Evolutionary conservation across 257 asterid species (phyloP), one percentile per base, ranked within the genome.

Genomic region (Ajuga chamaepitys): DNA sequence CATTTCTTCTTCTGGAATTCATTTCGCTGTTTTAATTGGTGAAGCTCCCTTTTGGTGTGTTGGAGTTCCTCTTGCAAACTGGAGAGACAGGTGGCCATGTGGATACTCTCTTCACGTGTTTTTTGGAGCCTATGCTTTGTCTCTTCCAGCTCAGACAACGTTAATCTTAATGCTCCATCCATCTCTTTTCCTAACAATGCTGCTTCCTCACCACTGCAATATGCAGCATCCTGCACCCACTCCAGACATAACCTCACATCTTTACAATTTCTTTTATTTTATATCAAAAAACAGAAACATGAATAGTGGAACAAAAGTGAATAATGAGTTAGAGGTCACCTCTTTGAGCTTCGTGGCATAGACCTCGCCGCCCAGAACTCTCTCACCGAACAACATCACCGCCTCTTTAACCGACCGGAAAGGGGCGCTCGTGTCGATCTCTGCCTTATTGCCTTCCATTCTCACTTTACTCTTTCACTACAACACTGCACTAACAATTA

Each of bases 341-440:
- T 87, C 78, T 79, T 72, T 72, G 68, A 78, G 74, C 62, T 86
- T 88, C 74, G 58, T 67, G 73, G 89, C 79, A 41, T 88, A 88
- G 56, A 88, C 74, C 58, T 85, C 86, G 7, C 82, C 83, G 34
- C 87, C 96, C 1, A 91, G 82, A 70, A 91, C 84, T 75, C 83
- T 77, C 70, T 91, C 91, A 0, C 94, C 96, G 81, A 83, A 88
- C 76, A 91, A 64, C 70, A 76, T 38, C 50, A 88, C 95, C 3
- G 98, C 96, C 75, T 91, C 98, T 66, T 82, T 89, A 4, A 91
- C 96, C 0, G 96, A 91, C 0, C 88, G 86, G 70, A 88, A 91
- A 0, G 96, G 98, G 7, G 91, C 83, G 30, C 95, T 88, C 0
- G 98, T 88, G 68, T 91, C 98, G 5, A 91, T 86, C 82, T 88